These are phyloP conservation scores for Neoarthrinium moseri DNA, from an alignment of 2,329 filamentous ascomycete species.

Conservation along the genomic window DNA sequence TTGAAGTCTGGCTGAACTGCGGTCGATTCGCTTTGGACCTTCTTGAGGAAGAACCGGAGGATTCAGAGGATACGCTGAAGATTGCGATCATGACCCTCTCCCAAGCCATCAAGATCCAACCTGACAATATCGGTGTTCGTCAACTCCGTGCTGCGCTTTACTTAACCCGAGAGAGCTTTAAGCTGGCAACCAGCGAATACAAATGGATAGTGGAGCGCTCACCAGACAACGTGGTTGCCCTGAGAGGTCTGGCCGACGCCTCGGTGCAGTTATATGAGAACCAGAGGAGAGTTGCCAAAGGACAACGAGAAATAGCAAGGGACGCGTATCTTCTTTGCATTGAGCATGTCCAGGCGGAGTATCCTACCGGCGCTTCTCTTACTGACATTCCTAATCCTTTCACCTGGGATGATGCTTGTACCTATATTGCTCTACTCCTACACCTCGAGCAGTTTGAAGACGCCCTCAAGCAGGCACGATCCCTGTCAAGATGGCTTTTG, in stretches of 20 bases:
- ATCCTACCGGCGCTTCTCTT: constrained; percentile 20
- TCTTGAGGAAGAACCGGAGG: constrained; percentile 44
- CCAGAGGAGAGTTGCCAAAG: constrained; percentile 38
- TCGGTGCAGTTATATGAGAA: constrained; percentile 47
- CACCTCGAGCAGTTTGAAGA: constrained; percentile 60
- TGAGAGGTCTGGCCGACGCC: constrained; percentile 56
- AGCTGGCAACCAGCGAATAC: constrained; percentile 57
- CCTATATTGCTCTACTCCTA: constrained; percentile 79
- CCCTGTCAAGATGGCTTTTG: constrained; percentile 77
- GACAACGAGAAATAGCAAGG: constrained; percentile 34
- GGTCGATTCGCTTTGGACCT: constrained; percentile 56
- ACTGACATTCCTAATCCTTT: constrained; percentile 36
- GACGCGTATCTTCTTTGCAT: constrained; percentile 49
- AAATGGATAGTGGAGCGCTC: constrained; percentile 50
- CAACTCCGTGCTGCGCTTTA: constrained; percentile 58
- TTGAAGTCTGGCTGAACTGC: constrained; percentile 57
- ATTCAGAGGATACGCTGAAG: constrained; percentile 43
- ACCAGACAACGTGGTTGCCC: constrained; percentile 52
- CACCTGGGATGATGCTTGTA: constrained; percentile 80
- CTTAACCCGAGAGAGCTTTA: constrained; percentile 44
- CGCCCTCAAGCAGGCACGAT: constrained; percentile 69
- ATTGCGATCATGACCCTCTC: constrained; percentile 60
- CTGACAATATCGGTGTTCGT: constrained; percentile 55
- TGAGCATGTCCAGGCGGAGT: constrained; percentile 33
- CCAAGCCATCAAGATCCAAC: constrained; percentile 57